Evolutionary conservation across 2,329 filamentous ascomycete genomes (phyloP), one percentile per base, ranked within the genome.

Genomic region (Pseudocercospora eumusae): DNA sequence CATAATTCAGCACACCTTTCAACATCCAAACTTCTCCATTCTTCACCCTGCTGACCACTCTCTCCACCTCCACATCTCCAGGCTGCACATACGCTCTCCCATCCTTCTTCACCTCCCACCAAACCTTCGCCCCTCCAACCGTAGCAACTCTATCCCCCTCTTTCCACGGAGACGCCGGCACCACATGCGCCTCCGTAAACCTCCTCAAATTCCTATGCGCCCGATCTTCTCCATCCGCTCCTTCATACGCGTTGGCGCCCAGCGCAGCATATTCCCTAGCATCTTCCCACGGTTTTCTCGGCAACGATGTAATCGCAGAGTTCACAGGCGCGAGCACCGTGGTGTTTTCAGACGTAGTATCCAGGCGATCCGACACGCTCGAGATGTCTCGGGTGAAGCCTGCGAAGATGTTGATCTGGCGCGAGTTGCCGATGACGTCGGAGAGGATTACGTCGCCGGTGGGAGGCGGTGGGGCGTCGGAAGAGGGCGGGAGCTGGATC

Each of bases 21-120:
- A 91, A 73, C 40, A 93, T 83, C 91, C 91, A 96, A 68, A 98
- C 83, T 77, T 98, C 90, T 3, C 95, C 95, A 74, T 98, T 99
- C 3, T 86, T 84, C 18, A 96, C 93, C 63, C 86, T 84, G 68
- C 88, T 88, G 1, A 88, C 88, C 56, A 96, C 82, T 61, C 81
- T 86, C 45, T 87, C 84, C 13, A 98, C 89, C 75, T 93, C 87
- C 47, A 97, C 85, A 66, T 86, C 83, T 5, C 89, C 89, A 0
- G 93, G 95, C 80, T 93, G 88, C 27, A 95, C 86, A 74, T 86
- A 79, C 72, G 84, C 88, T 67, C 83, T 86, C 0, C 88, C 88
- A 59, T 88, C 85, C 56, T 80, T 85, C 56, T 80, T 87, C 59
- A 79, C 84, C 72, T 92, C 89, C 91, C 92, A 98, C 88, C 89